Percentiles rank a stretch among this genome's conserved stretches.
Evolutionary conservation across 2,329 filamentous ascomycete genomes (phyloP).

Genomic region (Scopulariopsis brevicaulis): DNA sequence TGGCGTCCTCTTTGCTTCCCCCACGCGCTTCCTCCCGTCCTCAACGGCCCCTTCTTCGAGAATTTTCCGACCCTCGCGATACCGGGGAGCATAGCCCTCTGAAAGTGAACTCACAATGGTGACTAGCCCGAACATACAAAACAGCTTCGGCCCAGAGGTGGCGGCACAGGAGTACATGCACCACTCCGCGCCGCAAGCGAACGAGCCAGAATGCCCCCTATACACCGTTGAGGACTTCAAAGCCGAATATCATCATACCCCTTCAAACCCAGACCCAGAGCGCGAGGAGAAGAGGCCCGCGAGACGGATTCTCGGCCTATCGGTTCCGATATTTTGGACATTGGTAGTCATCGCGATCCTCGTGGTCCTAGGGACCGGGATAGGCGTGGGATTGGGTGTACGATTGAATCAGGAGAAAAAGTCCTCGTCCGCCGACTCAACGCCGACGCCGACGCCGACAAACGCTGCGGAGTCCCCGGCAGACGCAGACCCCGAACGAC

Average conservation of each 20-base stretch:
- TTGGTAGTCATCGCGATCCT: neutral
- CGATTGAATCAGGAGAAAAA: neutral
- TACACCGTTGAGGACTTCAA: neutral
- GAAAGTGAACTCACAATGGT: neutral
- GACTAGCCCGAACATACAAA: neutral
- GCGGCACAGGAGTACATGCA: neutral
- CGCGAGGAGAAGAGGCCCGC: neutral
- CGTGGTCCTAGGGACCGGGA: neutral
- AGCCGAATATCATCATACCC: neutral
- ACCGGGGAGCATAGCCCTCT: too few relatives aligned
- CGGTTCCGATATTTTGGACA: neutral
- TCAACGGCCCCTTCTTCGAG: too few relatives aligned
- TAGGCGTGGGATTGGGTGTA: conserved; percentile 2
- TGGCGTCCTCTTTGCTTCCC: too few relatives aligned
- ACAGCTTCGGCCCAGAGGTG: conserved; percentile 3
- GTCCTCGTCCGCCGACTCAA: neutral
- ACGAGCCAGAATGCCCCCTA: neutral
- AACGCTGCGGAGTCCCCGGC: neutral
- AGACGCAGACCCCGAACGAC: neutral
- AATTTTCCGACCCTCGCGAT: too few relatives aligned
- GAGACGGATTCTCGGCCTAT: neutral
- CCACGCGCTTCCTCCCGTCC: too few relatives aligned
- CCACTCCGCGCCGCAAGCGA: neutral
- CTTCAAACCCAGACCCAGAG: too few relatives aligned
- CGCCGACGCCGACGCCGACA: neutral